Evolutionary conservation across 352 stramenopile species (phyloP).

Genomic region (Phytophthora pluvialis): DNA sequence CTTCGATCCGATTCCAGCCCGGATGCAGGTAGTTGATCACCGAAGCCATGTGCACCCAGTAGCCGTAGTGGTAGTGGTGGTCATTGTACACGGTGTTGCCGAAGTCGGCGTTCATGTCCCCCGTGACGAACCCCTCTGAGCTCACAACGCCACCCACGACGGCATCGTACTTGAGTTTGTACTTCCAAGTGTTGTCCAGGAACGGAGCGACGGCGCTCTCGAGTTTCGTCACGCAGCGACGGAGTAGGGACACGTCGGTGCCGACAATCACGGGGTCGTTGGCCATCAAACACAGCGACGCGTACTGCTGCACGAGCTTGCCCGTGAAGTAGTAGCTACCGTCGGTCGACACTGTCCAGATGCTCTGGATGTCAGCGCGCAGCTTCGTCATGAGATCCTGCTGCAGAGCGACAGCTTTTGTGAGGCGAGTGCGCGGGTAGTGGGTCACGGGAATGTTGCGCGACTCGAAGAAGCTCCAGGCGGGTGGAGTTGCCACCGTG

Average conservation of each 20-base stretch:
- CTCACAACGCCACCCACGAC: constrained; percentile 70
- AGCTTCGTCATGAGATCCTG: constrained; percentile 57
- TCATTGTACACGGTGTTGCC: constrained; percentile 83
- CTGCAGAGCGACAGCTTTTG: constrained; percentile 36
- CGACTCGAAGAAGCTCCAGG: constrained; percentile 59
- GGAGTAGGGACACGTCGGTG: constrained; percentile 58
- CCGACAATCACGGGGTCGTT: constrained; percentile 71
- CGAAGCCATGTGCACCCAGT: constrained; percentile 71
- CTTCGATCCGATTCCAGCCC: constrained; percentile 53
- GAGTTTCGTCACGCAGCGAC: constrained; percentile 69
- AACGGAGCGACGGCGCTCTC: constrained; percentile 59
- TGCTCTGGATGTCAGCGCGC: constrained; percentile 54
- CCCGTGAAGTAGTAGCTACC: constrained; percentile 83
- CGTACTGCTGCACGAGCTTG: constrained; percentile 79
- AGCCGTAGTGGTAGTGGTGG: constrained; percentile 82
- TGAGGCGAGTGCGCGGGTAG: constrained; percentile 59
- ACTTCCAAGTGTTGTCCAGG: constrained; percentile 69
- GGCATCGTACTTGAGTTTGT: constrained; percentile 67
- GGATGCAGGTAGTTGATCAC: constrained; percentile 78
- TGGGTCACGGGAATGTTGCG: constrained; percentile 57
- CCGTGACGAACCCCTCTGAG: constrained; percentile 58
- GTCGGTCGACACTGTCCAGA: constrained; percentile 54
- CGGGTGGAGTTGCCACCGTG: constrained; percentile 44
- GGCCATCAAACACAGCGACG: constrained; percentile 75
- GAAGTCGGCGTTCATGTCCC: constrained; percentile 69